A percentile compares a stretch with the other conserved stretches of the same genome.
Evolutionary conservation across 352 stramenopile species (phyloP).

Genomic region (Lagenidium sp.): DNA sequence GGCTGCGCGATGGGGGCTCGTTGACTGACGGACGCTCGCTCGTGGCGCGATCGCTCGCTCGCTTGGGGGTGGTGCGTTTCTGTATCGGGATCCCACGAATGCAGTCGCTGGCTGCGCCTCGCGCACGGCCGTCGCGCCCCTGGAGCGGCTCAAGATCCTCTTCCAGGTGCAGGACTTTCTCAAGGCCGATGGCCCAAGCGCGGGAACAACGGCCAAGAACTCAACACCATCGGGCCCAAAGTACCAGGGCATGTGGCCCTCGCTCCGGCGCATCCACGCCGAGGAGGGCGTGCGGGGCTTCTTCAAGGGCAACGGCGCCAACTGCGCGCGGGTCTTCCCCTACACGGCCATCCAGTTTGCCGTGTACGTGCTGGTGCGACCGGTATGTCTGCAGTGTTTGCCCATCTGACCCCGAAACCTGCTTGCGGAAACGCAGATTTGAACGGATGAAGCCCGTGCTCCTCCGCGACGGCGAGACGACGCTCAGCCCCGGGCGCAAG

Average conservation of each 20-base stretch:
- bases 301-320: constrained; percentile 76
- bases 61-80: background rate
- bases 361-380: constrained; percentile 21
- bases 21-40: no score
- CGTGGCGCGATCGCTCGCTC: background rate
- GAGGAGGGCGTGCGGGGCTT: constrained; percentile 56
- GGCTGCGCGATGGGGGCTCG: no score
- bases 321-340: constrained; percentile 69
- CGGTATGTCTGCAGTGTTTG: no score
- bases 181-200: background rate
- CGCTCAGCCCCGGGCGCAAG: constrained; percentile 38
- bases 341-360: constrained; percentile 78
- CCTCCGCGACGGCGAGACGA: constrained; percentile 23
- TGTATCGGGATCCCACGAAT: no score
- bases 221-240: no score
- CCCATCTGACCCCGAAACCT: no score
- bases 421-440: no score
- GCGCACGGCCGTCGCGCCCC: constrained; percentile 53
- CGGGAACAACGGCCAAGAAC: background rate
- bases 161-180: constrained; percentile 67
- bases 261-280: constrained; percentile 45
- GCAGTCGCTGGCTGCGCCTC: constrained; percentile 61
- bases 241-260: constrained; percentile 48
- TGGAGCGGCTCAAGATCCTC: constrained; percentile 77
- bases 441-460: constrained; percentile 47